Evolutionary conservation across 352 stramenopile genomes (phyloP), one percentile per base, ranked within the genome.

Genomic region (Pythium aristosporum): DNA sequence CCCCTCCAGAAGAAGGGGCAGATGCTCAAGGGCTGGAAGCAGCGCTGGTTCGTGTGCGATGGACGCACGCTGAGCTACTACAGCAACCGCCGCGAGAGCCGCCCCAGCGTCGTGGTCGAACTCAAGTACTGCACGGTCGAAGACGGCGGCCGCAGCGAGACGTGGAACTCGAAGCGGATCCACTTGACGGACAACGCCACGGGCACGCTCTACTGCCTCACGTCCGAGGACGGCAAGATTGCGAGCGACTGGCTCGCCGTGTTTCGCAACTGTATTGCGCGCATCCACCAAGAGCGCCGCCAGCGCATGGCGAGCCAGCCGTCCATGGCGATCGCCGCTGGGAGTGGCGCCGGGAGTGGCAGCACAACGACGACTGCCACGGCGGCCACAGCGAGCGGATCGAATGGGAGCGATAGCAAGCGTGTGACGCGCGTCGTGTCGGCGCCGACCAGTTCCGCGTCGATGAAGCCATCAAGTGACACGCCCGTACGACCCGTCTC

Each of bases 1-100:
- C 91, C 91, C 49, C 61, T 95, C 30, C 82, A 92, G 73, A 95
- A 95, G 67, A 91, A 93, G 63, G 86, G 86, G 3, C 81, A 91
- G 62, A 78, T 82, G 5, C 68, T 95, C 5, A 91, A 91, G 67
- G 74, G 84, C 32, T 93, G 84, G 84, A 93, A 90, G 60, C 85
- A 79, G 32, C 84, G 86, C 43, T 95, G 86, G 79, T 95, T 95
- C 57, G 86, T 95, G 18, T 94, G 86, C 67, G 77, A 94, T 49
- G 86, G 83, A 42, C 80, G 83, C 49, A 85, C 83, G 57, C 67
- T 94, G 18, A 88, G 76, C 12, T 94, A 94, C 71, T 94, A 88
- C 78, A 94, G 88, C 65, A 82, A 74, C 10, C 76, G 76, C 63
- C 87, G 91, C 56, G 86, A 94, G 52, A 76, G 80, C 56, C 88